Base-by-base conservation (phyloP, 345 rosid species). In the Citrus australasica region DNA sequence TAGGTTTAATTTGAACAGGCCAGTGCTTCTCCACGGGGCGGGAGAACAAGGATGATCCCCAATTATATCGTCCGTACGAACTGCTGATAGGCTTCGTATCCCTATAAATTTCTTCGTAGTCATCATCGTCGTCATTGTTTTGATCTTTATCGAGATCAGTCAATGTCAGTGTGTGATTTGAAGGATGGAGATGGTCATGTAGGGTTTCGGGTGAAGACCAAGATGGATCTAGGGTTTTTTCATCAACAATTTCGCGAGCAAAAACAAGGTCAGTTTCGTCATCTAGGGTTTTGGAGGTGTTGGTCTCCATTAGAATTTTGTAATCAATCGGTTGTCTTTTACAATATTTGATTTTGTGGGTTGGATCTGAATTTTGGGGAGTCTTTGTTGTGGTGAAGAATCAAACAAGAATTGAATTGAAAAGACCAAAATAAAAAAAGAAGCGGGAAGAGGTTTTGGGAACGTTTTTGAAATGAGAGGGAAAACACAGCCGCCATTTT, bases 401-500 rank as follows among this genome's bases (percentile, higher is more conserved):
- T 13, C 5, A 46, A 46, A 10, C 48, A 46, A 42, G 27, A 46
- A 71, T 66, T 60, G 66, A 48, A 19, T 27, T 27, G 28, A 25
- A 56, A 17, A n/a, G 27, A n/a, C 9, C 62, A 59, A 59, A 58
- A 6, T 9, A 19, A 30, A 37, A 56, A 59, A 58, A 56, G 32
- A 74, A 53, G 77, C 76, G 76, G 75, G 81, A 79, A 79, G 77
- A 28, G 59, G 65, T 21, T 32, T 64, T 28, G 56, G 28, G 28
- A 48, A 37, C n/a, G n/a, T 28, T 67, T 77, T 78, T 68, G 74
- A 82, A 78, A 72, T 22, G 55, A 76, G 82, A 76, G 82, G 75
- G 85, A 83, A 83, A 83, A 71, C 37, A 13, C 30, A 76, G 75
- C 78, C 84, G 81, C 81, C 81, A 81, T 66, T 73, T 10, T 73